Evolutionary conservation across 2,329 filamentous ascomycete species (phyloP).

Genomic region (Penicillium sp.): DNA sequence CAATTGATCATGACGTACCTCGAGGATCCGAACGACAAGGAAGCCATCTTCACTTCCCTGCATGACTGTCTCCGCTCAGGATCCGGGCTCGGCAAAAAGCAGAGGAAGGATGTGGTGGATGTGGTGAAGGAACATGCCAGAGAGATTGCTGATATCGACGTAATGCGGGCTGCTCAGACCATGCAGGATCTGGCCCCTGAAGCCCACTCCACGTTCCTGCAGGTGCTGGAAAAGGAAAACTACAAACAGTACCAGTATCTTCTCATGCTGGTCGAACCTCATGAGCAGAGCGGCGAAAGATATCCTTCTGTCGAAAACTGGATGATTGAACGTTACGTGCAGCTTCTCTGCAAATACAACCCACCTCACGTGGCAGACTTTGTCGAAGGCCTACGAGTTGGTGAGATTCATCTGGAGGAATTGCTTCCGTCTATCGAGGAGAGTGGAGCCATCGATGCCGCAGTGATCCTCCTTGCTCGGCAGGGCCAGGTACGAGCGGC

Average conservation of each 20-base stretch:
- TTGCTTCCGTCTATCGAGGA: constrained; percentile 86
- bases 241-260: constrained; percentile 75
- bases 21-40: constrained; percentile 74
- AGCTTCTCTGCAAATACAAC: constrained; percentile 85
- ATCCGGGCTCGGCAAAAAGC: constrained; percentile 64
- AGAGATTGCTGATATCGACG: constrained; percentile 66
- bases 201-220: constrained; percentile 65
- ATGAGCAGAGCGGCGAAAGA: constrained; percentile 37
- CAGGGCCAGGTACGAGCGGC: constrained; percentile 81
- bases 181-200: constrained; percentile 62
- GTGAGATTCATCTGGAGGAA: constrained; percentile 74
- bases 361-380: constrained; percentile 81
- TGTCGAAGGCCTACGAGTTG: constrained; percentile 70
- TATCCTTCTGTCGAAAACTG: constrained; percentile 48
- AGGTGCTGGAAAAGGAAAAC: constrained; percentile 59
- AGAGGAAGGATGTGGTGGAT: constrained; percentile 67
- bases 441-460: constrained; percentile 86
- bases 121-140: constrained; percentile 65
- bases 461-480: constrained; percentile 82
- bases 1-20: constrained; percentile 79
- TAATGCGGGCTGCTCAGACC: constrained; percentile 62
- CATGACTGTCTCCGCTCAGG: constrained; percentile 68
- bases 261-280: constrained; percentile 69
- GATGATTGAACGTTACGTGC: constrained; percentile 80
- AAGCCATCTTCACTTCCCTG: constrained; percentile 76